Conservation (phyloP, 768 basidiomycete species). For the Russula sp. region DNA sequence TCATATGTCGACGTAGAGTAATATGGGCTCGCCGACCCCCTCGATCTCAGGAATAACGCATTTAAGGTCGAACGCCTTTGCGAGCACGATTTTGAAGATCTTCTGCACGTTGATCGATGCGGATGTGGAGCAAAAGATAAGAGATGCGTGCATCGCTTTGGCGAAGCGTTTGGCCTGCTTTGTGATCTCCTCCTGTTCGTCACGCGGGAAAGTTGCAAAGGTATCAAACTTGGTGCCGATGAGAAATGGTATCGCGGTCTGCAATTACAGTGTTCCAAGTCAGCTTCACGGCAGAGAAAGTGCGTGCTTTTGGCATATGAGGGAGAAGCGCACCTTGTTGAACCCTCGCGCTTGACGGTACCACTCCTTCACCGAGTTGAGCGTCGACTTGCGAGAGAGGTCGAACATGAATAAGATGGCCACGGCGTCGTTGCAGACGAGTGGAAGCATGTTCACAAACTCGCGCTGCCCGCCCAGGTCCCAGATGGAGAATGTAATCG, state of each 20-base stretch:
- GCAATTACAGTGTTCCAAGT: neutral
- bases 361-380: constrained; percentile 99
- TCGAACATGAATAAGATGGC: constrained; percentile 99
- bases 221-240: constrained; percentile 99
- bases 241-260: constrained; percentile 98
- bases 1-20: constrained; percentile 87
- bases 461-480: constrained; percentile 95
- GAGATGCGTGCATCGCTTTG: constrained; percentile 98
- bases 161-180: constrained; percentile 99
- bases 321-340: constrained; percentile 70
- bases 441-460: constrained; percentile 97
- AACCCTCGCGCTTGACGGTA: constrained; percentile 98
- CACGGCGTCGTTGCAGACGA: constrained; percentile 99
- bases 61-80: constrained; percentile 97
- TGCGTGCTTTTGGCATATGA: neutral
- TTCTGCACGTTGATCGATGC: constrained; percentile 99
- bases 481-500: constrained; percentile 99
- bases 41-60: constrained; percentile 98
- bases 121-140: constrained; percentile 98
- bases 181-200: constrained; percentile 99
- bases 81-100: constrained; percentile 96
- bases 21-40: constrained; percentile 90
- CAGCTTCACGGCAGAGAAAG: neutral
- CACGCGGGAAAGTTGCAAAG: constrained; percentile 89
- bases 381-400: constrained; percentile 90